Conservation (phyloP, 345 rosid genomes). For the Pistacia atlantica region DNA sequence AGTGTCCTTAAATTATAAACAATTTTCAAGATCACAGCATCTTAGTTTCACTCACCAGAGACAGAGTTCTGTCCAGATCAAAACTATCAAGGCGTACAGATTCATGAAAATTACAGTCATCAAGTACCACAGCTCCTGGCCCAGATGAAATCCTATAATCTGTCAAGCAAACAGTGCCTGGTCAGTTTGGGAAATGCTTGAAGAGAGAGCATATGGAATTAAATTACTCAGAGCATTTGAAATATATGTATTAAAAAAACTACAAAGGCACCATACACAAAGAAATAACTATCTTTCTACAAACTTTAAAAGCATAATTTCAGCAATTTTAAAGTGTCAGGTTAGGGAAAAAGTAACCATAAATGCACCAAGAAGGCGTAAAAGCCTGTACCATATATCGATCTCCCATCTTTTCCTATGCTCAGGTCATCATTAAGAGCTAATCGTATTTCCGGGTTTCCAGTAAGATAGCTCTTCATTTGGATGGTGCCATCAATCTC, state of each 20-base stretch:
- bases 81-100: conserved; percentile 95
- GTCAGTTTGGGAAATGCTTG: conserved; percentile 2
- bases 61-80: conserved; percentile 82
- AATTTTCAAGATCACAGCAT: conserved; percentile 9
- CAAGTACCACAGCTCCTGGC: conserved; percentile 83
- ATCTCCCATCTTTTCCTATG: conserved; percentile 84
- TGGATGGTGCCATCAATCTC: conserved; percentile 99
- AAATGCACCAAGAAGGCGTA: conserved; percentile 7
- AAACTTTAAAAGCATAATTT: conserved; percentile 7
- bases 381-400: conserved; percentile 65
- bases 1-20: conserved; percentile 3
- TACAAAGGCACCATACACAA: background rate
- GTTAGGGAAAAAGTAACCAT: conserved; percentile 15
- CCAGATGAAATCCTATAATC: conserved; percentile 88
- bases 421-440: conserved; percentile 94
- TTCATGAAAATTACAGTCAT: conserved; percentile 99
- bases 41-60: conserved; percentile 65
- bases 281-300: background rate
- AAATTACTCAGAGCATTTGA: conserved; percentile 8
- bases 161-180: conserved; percentile 38
- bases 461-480: conserved; percentile 98
- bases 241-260: background rate
- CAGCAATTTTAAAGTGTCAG: conserved; percentile 10
- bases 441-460: conserved; percentile 94
- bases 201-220: background rate